These are phyloP conservation scores for Vitis hybrid DNA, from an alignment of 177 flowering plant species.

Conservation along the genomic window DNA sequence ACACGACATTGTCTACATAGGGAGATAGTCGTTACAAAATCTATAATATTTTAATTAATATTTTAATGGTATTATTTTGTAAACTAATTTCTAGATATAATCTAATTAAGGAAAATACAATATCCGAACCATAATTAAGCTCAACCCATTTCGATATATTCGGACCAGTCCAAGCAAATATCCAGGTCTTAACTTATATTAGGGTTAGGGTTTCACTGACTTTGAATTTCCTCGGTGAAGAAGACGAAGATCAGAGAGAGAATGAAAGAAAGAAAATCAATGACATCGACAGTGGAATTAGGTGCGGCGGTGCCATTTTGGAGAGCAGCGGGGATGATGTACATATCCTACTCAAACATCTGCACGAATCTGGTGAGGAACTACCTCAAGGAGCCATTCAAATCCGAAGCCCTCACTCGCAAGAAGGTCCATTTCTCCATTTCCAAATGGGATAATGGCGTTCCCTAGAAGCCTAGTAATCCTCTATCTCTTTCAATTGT, in stretches of 20 bases:
- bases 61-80: no score
- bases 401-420: conserved; percentile 52
- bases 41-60: no score
- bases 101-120: no score
- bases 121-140: no score
- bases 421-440: conserved; percentile 90
- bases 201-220: no score
- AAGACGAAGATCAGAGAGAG: background rate
- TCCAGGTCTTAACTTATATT: no score
- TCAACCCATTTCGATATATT: no score
- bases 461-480: conserved; percentile 65
- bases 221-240: no score
- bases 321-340: conserved; percentile 97
- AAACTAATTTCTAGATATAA: no score
- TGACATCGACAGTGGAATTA: conserved; percentile 34
- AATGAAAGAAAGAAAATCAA: conserved; percentile 12
- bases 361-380: conserved; percentile 79
- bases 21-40: no score
- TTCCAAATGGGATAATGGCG: conserved; percentile 76
- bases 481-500: background rate
- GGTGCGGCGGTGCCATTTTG: conserved; percentile 82
- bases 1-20: no score
- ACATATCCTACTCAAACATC: conserved; percentile 86
- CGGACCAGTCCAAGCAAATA: no score
- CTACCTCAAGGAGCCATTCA: conserved; percentile 90